Percentiles rank a stretch among this genome's conserved stretches.
These are phyloP conservation scores for Porpolomopsis calyptriformis DNA, from an alignment of 768 basidiomycete genomes.

Conservation along the genomic window DNA sequence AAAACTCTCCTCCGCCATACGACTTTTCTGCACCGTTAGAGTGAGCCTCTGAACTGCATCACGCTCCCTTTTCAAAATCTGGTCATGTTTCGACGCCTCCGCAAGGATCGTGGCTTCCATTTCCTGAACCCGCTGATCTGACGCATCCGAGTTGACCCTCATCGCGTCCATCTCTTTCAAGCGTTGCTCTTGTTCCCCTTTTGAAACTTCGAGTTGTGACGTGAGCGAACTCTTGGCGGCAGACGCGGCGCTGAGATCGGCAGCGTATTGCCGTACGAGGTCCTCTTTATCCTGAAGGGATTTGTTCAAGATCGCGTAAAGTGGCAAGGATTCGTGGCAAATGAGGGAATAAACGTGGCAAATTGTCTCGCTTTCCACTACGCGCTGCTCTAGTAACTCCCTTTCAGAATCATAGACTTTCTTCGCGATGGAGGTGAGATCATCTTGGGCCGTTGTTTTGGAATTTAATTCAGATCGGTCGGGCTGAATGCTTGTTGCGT, in stretches of 20 bases:
- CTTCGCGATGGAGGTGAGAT: slow-evolving; percentile 1
- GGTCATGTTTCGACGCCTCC: slow-evolving; percentile 25
- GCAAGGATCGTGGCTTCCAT: slow-evolving; percentile 20
- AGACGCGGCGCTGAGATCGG: slow-evolving; percentile 31
- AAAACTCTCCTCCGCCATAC: slow-evolving; percentile 58
- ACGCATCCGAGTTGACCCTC: slow-evolving; percentile 13
- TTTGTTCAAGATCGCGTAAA: slow-evolving; percentile 19
- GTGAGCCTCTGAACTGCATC: slow-evolving; percentile 39
- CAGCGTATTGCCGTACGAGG: slow-evolving; percentile 22
- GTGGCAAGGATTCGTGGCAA: slow-evolving; percentile 25
- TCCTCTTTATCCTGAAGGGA: slow-evolving; percentile 20
- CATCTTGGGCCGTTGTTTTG: background rate
- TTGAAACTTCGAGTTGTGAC: slow-evolving; percentile 29
- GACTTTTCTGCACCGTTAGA: slow-evolving; percentile 39
- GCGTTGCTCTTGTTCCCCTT: slow-evolving; percentile 24
- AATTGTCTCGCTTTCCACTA: slow-evolving; percentile 10
- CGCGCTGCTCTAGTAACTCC: slow-evolving; percentile 6
- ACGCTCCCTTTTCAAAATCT: slow-evolving; percentile 34
- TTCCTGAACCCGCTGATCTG: slow-evolving; percentile 20
- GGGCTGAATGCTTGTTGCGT: background rate
- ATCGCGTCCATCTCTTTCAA: slow-evolving; percentile 13
- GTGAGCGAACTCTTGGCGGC: slow-evolving; percentile 33
- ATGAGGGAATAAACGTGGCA: slow-evolving; percentile 28
- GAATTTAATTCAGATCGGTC: background rate
- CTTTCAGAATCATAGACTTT: slow-evolving; percentile 3